These are phyloP conservation scores for Brassica incana DNA, from an alignment of 345 rosid species.

Conservation along the genomic window DNA sequence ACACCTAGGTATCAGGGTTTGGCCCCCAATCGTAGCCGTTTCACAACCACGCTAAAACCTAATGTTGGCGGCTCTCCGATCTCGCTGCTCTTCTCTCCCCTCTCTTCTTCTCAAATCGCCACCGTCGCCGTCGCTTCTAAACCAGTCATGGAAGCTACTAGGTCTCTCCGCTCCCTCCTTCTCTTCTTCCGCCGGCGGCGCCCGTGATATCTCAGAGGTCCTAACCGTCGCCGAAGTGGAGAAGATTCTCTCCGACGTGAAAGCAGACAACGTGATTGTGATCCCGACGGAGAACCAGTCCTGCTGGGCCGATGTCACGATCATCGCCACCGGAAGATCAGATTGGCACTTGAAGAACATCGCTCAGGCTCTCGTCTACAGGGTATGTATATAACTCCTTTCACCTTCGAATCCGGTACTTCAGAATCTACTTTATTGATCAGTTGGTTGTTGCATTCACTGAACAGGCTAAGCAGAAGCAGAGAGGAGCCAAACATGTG, in stretches of 20 bases:
- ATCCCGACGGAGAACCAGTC: conserved; percentile 53
- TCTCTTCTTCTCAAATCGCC: neutral
- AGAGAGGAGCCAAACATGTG: conserved; percentile 62
- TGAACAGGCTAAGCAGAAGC: conserved; percentile 80
- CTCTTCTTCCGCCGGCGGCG: neutral
- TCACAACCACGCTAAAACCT: conserved; percentile 3
- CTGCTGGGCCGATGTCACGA: conserved; percentile 77
- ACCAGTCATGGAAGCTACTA: conserved; percentile 30
- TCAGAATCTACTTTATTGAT: neutral
- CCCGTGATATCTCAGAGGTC: conserved; percentile 24
- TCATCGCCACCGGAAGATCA: conserved; percentile 88
- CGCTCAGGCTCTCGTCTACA: conserved; percentile 76
- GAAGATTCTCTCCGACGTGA: conserved; percentile 77
- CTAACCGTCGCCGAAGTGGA: conserved; percentile 44
- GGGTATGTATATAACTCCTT: conserved; percentile 33
- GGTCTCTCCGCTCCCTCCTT: conserved; percentile 13
- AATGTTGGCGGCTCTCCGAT: conserved; percentile 42
- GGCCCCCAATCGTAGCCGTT: neutral
- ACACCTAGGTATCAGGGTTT: neutral
- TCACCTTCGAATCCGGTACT: neutral
- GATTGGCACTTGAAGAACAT: conserved; percentile 89
- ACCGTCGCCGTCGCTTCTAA: neutral
- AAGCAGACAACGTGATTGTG: conserved; percentile 76
- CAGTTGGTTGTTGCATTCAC: neutral
- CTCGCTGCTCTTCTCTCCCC: conserved; percentile 16